These are phyloP conservation scores for Lipomyces orientalis DNA, from an alignment of 805 yeast genomes.

Conservation along the genomic window DNA sequence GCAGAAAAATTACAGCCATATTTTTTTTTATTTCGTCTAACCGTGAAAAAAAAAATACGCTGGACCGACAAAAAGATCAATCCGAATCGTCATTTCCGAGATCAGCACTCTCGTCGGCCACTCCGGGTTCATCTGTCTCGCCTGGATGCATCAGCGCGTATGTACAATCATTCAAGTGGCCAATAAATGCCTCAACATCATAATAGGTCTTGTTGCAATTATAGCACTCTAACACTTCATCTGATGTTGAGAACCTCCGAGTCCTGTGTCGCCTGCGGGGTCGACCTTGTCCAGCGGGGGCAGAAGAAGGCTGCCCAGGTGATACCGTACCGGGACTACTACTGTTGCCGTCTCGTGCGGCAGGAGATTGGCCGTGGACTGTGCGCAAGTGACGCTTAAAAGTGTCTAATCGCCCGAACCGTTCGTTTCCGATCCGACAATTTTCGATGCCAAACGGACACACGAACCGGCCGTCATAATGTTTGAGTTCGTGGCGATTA, in stretches of 20 bases:
- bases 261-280: constrained; percentile 14
- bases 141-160: constrained; percentile 33
- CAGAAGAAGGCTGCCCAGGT: not conserved
- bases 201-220: constrained; percentile 19
- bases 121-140: constrained; percentile 3
- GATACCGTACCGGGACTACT: not conserved
- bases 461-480: constrained; percentile 27
- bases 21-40: not conserved
- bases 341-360: not conserved
- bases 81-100: not conserved
- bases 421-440: constrained; percentile 25
- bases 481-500: constrained; percentile 29
- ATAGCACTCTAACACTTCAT: constrained; percentile 19
- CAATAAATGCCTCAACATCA: constrained; percentile 27
- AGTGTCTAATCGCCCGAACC: constrained; percentile 33
- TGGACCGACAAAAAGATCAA: not conserved
- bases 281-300: not conserved
- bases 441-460: constrained; percentile 28
- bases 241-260: constrained; percentile 8
- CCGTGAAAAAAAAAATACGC: too few relatives aligned
- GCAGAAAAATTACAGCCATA: not conserved
- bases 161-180: constrained; percentile 34
- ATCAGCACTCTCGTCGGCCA: constrained; percentile 6
- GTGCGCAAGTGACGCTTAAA: constrained; percentile 32
- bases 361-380: constrained; percentile 21